Evolutionary conservation across 805 yeast genomes (phyloP).

Genomic region (Peterozyma xylosa): DNA sequence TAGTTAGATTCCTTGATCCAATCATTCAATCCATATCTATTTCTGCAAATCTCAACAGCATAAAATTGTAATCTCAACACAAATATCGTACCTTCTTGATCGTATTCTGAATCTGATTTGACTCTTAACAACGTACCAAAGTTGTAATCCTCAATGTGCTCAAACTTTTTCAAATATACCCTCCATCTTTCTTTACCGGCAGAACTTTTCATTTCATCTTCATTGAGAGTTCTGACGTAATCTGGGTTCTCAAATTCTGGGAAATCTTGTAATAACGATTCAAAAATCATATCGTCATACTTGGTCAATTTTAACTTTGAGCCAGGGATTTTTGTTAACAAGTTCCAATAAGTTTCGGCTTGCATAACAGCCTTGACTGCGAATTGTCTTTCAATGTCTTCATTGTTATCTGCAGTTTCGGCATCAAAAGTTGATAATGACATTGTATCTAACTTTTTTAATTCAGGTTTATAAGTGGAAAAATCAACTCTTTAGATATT

Average conservation of each 20-base stretch:
- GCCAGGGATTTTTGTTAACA: slow-evolving; percentile 71
- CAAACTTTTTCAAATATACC: slow-evolving; percentile 73
- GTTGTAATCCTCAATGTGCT: slow-evolving; percentile 84
- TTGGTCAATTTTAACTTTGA: slow-evolving; percentile 66
- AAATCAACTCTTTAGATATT: background rate
- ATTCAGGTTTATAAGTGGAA: background rate
- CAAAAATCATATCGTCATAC: slow-evolving; percentile 64
- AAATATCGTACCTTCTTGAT: slow-evolving; percentile 77
- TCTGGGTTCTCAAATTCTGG: slow-evolving; percentile 77
- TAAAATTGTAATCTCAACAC: slow-evolving; percentile 92
- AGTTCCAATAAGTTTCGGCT: slow-evolving; percentile 88
- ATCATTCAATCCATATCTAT: slow-evolving; percentile 83
- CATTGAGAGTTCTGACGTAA: slow-evolving; percentile 51
- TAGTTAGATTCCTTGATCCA: slow-evolving; percentile 49
- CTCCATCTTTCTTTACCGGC: slow-evolving; percentile 90
- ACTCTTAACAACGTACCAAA: slow-evolving; percentile 90
- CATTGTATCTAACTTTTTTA: slow-evolving; percentile 11
- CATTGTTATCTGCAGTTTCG: slow-evolving; percentile 88
- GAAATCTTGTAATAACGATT: slow-evolving; percentile 56
- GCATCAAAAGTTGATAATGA: slow-evolving; percentile 51
- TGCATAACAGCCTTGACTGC: slow-evolving; percentile 97
- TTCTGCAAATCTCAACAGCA: slow-evolving; percentile 91
- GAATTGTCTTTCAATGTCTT: slow-evolving; percentile 94
- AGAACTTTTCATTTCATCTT: slow-evolving; percentile 74
- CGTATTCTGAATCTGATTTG: slow-evolving; percentile 66